Percentiles rank a stretch among this genome's conserved stretches.
Conservation (phyloP, 106 monocot genomes). For the Acorus calamus region DNA sequence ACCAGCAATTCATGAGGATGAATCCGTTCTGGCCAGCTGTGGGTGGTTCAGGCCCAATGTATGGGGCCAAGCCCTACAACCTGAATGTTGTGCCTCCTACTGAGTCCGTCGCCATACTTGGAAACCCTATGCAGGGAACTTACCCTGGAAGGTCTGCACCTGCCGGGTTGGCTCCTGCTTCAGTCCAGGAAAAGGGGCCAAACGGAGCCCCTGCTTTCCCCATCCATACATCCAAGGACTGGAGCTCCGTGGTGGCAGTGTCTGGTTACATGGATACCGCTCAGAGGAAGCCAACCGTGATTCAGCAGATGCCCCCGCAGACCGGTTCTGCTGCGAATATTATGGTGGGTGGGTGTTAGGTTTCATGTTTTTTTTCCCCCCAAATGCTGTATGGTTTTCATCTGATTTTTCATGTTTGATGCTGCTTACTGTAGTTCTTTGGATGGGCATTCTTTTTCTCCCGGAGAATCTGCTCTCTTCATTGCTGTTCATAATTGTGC, state of each 20-base stretch:
- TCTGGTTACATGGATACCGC: slow-evolving; percentile 20
- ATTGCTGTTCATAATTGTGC: no score
- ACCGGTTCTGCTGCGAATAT: slow-evolving; percentile 40
- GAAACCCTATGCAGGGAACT: slow-evolving; percentile 36
- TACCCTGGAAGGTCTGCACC: slow-evolving; percentile 20
- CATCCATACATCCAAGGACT: slow-evolving; percentile 29
- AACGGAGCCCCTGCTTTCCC: slow-evolving; percentile 1
- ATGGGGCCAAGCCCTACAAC: slow-evolving; percentile 62
- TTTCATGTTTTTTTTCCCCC: neutral
- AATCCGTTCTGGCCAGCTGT: slow-evolving; percentile 54
- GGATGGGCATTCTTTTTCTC: no score
- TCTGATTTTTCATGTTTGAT: neutral
- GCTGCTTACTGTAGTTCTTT: no score
- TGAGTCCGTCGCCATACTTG: slow-evolving; percentile 24
- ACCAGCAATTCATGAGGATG: slow-evolving; percentile 61
- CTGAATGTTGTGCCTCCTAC: slow-evolving; percentile 47
- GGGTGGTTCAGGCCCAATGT: slow-evolving; percentile 22
- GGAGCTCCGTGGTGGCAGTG: slow-evolving; percentile 8
- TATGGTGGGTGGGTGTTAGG: slow-evolving; percentile 36
- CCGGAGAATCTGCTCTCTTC: no score
- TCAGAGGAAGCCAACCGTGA: slow-evolving; percentile 43
- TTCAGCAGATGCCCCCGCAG: slow-evolving; percentile 33
- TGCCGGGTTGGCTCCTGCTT: slow-evolving; percentile 1
- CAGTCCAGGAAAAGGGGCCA: slow-evolving; percentile 21
- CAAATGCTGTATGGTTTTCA: no score